These are phyloP conservation scores for Imleria badia DNA, from an alignment of 768 basidiomycete species.

Conservation along the genomic window DNA sequence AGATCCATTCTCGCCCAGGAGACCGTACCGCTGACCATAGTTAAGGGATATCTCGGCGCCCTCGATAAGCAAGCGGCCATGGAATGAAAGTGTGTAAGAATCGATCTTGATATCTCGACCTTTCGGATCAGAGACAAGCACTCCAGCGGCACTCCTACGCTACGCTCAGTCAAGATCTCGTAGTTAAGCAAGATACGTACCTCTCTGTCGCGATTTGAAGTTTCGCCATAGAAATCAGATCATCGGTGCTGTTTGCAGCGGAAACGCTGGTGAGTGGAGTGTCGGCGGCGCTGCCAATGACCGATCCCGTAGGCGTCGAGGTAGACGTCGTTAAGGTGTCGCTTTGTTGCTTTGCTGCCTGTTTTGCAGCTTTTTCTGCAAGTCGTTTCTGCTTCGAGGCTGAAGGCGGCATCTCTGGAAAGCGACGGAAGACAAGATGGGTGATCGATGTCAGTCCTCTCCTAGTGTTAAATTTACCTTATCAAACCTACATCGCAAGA, in stretches of 20 bases:
- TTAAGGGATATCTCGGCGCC: constrained; percentile 71
- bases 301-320: constrained; percentile 64
- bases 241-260: constrained; percentile 77
- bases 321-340: constrained; percentile 48
- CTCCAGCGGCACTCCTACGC: constrained; percentile 82
- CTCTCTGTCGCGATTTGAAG: constrained; percentile 88
- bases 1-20: constrained; percentile 97
- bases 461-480: constrained; percentile 13
- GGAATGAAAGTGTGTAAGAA: constrained; percentile 93
- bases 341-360: constrained; percentile 54
- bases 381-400: constrained; percentile 90
- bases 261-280: constrained; percentile 85
- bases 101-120: constrained; percentile 98
- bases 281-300: constrained; percentile 57
- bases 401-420: constrained; percentile 64
- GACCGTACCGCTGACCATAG: constrained; percentile 91
- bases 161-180: constrained; percentile 6
- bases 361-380: constrained; percentile 90
- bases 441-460: constrained; percentile 27
- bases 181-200: constrained; percentile 36
- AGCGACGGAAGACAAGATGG: constrained; percentile 11
- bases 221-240: constrained; percentile 85
- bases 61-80: constrained; percentile 82
- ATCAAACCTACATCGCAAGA: constrained; percentile 17
- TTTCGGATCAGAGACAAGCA: constrained; percentile 89